A percentile compares a stretch with the other conserved stretches of the same genome.
These are phyloP conservation scores for Aotearoamyces nothofagi DNA, from an alignment of 2,329 filamentous ascomycete genomes.

Conservation along the genomic window DNA sequence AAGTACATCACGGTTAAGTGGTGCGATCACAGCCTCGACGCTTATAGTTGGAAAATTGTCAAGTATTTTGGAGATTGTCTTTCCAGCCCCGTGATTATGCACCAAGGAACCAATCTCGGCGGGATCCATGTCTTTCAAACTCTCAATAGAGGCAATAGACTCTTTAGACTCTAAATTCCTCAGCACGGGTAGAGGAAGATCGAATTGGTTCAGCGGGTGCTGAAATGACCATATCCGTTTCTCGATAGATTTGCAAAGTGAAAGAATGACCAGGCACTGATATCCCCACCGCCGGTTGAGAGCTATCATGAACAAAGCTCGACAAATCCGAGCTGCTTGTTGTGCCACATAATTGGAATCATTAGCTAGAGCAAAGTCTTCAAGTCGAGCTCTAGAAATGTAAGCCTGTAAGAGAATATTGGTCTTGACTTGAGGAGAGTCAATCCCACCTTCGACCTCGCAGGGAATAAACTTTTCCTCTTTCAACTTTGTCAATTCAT, in stretches of 20 bases:
- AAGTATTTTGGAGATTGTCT: slow-evolving; percentile 64
- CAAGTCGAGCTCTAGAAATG: slow-evolving; percentile 73
- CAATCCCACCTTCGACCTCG: slow-evolving; percentile 58
- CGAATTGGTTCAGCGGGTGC: slow-evolving; percentile 90
- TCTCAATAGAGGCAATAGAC: slow-evolving; percentile 57
- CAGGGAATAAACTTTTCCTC: slow-evolving; percentile 55
- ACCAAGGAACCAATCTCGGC: slow-evolving; percentile 83
- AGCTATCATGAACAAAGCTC: slow-evolving; percentile 94
- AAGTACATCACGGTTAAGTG: slow-evolving; percentile 84
- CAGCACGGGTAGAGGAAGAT: slow-evolving; percentile 69
- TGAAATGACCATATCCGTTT: slow-evolving; percentile 91
- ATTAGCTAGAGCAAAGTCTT: slow-evolving; percentile 87
- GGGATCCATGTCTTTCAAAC: slow-evolving; percentile 81
- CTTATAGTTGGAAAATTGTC: slow-evolving; percentile 86
- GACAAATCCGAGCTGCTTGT: slow-evolving; percentile 85
- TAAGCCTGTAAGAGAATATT: slow-evolving; percentile 92
- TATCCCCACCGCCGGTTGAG: slow-evolving; percentile 91
- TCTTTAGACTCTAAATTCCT: slow-evolving; percentile 76
- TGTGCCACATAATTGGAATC: slow-evolving; percentile 93
- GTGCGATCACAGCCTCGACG: slow-evolving; percentile 88
- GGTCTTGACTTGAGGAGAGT: slow-evolving; percentile 73
- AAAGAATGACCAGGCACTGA: slow-evolving; percentile 81
- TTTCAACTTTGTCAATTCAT: slow-evolving; percentile 65
- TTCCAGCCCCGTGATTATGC: slow-evolving; percentile 79
- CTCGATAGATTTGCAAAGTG: slow-evolving; percentile 92